phyloP scores from a whole-genome alignment of 495 filamentous ascomycete genomes.

The Talaromyces trachyspermus region DNA sequence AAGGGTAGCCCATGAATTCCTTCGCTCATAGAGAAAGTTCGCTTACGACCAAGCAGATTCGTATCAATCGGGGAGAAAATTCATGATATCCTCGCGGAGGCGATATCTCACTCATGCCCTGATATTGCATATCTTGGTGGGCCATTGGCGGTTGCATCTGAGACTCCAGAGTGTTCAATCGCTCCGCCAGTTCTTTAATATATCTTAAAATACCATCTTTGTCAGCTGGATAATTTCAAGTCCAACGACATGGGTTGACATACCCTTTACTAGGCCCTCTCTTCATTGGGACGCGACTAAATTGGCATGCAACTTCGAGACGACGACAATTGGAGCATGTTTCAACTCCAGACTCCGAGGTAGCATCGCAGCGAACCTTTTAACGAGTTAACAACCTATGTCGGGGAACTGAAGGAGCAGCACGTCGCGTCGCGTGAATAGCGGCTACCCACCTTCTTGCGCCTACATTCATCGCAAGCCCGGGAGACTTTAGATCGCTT shows the following conservation, averaged over 20 bases:
- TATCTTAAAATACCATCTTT: slow-evolving; percentile 52
- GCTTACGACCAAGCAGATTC: slow-evolving; percentile 38
- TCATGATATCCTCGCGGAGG: slow-evolving; percentile 39
- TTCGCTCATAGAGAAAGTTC: slow-evolving; percentile 51
- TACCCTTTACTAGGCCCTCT: slow-evolving; percentile 93
- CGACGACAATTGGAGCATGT: slow-evolving; percentile 83
- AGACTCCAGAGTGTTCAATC: slow-evolving; percentile 75
- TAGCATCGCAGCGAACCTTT: slow-evolving; percentile 85
- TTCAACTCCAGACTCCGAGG: slow-evolving; percentile 67
- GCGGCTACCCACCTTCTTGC: slow-evolving; percentile 71
- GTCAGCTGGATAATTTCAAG: background rate
- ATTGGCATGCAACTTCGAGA: slow-evolving; percentile 69
- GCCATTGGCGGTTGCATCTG: slow-evolving; percentile 45
- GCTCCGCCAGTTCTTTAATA: slow-evolving; percentile 91
- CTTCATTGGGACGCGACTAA: slow-evolving; percentile 91
- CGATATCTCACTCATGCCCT: slow-evolving; percentile 40
- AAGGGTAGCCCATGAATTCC: slow-evolving; percentile 41
- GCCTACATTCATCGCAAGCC: slow-evolving; percentile 89
- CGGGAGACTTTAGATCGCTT: slow-evolving; percentile 89
- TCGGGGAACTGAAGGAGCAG: too few species aligned
- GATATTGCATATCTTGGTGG: slow-evolving; percentile 40
- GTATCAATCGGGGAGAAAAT: slow-evolving; percentile 42
- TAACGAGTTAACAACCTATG: too few species aligned
- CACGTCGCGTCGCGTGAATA: slow-evolving; percentile 6
- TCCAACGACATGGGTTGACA: too few species aligned